phyloP scores from a whole-genome alignment of 1,284 basidiomycete species.

The Ceratobasidium sp. region DNA sequence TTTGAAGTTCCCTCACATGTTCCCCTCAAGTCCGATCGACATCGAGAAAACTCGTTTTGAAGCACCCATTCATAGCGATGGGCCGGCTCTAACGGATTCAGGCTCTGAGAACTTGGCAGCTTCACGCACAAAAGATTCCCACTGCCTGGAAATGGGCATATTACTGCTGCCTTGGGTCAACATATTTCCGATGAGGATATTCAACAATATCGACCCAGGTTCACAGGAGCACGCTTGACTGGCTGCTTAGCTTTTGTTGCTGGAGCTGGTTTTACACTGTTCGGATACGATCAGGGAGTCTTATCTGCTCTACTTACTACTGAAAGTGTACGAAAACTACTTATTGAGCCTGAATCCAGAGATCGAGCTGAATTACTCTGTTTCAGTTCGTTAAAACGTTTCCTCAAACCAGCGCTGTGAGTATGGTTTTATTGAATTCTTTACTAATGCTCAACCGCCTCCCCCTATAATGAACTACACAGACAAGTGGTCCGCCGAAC shows the following conservation, averaged over 20 bases:
- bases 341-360: background rate
- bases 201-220: slow-evolving; percentile 45
- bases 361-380: background rate
- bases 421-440: background rate
- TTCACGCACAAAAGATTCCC: background rate
- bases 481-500: slow-evolving; percentile 47
- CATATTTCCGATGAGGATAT: slow-evolving; percentile 14
- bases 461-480: background rate
- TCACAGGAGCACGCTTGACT: slow-evolving; percentile 55
- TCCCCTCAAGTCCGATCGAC: background rate
- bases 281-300: slow-evolving; percentile 72
- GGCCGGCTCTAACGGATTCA: background rate
- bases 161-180: background rate
- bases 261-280: slow-evolving; percentile 63
- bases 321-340: slow-evolving; percentile 50
- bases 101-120: background rate
- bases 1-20: background rate
- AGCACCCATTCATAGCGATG: background rate
- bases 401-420: slow-evolving; percentile 49
- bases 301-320: slow-evolving; percentile 66
- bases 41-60: slow-evolving; percentile 7
- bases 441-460: background rate
- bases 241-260: slow-evolving; percentile 59
- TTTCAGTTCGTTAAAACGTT: slow-evolving; percentile 59
- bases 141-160: background rate